Base-by-base conservation (phyloP, 1,284 basidiomycete species). In the Cerrena zonata region DNA sequence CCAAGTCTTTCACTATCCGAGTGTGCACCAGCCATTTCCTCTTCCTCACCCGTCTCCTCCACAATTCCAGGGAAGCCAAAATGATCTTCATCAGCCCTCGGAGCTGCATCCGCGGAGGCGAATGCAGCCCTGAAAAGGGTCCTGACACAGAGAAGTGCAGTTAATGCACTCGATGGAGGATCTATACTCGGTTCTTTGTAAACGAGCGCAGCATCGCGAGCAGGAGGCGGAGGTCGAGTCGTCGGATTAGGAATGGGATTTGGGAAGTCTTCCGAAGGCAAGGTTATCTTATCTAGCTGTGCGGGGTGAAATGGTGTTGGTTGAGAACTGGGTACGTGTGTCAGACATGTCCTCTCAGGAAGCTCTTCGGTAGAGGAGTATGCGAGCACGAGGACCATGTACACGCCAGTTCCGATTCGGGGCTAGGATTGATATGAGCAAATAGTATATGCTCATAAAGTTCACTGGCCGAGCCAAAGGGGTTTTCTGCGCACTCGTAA, bases 1-100 rank as follows among this genome's bases (percentile, higher is more conserved):
- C 84, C 87, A 60, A 88, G 84, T 53, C 65, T 69, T 53, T 86
- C 85, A 40, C 68, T 70, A 38, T 74, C 74, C 42, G 65, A 62
- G 58, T 61, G 54, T 53, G 61, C 61, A 65, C 67, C 50, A 30
- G 60, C 62, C 22, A 61, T 61, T 47, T 73, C 70, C 30, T 63
- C 58, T 10, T 59, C 66, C 39, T 79, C 78, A 11, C 79, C 81
- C 11, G 73, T 71, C 18, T 87, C 85, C 56, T 86, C 84, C 34
- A 85, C 72, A 43, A 84, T 49, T 0, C 85, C 87, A 4, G 88
- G 89, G 64, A 91, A 91, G 2, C 88, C 88, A 64, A 90, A 91
- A 57, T 88, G 86, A 53, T 90, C 84, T 7, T 77, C 82, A 61
- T 90, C 87, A 2, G 76, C 79, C 12, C 84, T 75, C 13, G 87